Evolutionary conservation across 164 flowering plant species (phyloP).

Genomic region (Nymphaea colorata): DNA sequence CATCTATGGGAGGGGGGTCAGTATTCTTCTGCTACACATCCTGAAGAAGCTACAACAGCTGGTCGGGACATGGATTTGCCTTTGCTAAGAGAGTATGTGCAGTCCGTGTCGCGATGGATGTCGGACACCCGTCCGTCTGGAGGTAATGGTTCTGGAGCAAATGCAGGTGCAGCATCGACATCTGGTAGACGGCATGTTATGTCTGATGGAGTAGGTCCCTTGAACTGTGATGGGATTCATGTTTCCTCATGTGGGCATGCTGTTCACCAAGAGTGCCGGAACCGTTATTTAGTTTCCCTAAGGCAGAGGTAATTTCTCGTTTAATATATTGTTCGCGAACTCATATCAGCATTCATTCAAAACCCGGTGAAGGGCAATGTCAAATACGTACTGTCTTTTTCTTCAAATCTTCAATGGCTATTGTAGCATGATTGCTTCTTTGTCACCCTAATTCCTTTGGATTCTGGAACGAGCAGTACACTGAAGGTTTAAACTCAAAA

Average conservation of each 20-base stretch:
- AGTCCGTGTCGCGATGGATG: constrained; percentile 31
- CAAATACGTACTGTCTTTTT: too few species aligned
- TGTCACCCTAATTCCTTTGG: too few species aligned
- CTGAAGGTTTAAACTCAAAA: too few species aligned
- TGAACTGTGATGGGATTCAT: constrained; percentile 73
- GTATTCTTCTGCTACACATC: constrained; percentile 4
- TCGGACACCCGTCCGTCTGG: constrained; percentile 27
- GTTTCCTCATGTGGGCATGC: constrained; percentile 99
- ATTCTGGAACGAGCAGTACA: too few species aligned
- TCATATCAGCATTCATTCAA: too few species aligned
- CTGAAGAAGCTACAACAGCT: constrained; percentile 12
- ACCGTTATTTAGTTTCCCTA: constrained; percentile 66
- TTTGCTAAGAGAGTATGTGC: constrained; percentile 45
- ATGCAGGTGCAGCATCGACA: constrained; percentile 14
- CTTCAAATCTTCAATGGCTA: too few species aligned
- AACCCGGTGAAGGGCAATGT: too few species aligned
- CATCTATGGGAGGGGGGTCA: background rate
- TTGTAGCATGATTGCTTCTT: too few species aligned
- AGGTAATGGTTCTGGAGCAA: constrained; percentile 9
- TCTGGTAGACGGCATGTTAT: constrained; percentile 13
- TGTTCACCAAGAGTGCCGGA: constrained; percentile 88
- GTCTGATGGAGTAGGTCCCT: constrained; percentile 64
- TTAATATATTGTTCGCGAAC: too few species aligned
- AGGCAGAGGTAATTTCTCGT: constrained; percentile 49
- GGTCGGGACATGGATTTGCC: constrained; percentile 19